These are phyloP conservation scores for Tulasnella sp. DNA, from an alignment of 768 basidiomycete genomes.

Conservation along the genomic window DNA sequence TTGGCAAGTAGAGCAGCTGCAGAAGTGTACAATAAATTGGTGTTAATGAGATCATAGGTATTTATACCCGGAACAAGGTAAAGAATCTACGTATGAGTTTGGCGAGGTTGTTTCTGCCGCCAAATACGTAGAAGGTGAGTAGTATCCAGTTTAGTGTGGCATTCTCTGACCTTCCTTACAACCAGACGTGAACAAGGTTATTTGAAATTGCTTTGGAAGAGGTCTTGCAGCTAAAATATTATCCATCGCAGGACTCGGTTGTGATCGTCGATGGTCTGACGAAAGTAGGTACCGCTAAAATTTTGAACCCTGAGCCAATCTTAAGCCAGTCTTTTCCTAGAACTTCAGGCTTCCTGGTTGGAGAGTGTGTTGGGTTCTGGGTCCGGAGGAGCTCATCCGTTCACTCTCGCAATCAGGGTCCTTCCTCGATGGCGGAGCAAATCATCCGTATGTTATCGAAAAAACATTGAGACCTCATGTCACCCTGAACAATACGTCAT, in stretches of 20 bases:
- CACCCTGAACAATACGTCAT: neutral
- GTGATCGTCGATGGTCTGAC: constrained; percentile 87
- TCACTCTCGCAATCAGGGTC: constrained; percentile 88
- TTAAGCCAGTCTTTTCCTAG: constrained; percentile 32
- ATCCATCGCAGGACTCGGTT: constrained; percentile 44
- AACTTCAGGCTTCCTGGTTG: constrained; percentile 94
- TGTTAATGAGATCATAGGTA: no score
- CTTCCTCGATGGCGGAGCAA: constrained; percentile 90
- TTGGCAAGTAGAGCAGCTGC: no score
- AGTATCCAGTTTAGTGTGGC: neutral
- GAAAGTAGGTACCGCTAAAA: constrained; percentile 40
- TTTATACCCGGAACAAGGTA: constrained; percentile 50
- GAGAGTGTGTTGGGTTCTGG: constrained; percentile 85
- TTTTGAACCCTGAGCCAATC: constrained; percentile 14
- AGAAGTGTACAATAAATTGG: no score
- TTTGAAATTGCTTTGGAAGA: constrained; percentile 17
- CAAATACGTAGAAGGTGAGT: constrained; percentile 48
- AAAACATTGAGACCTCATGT: neutral
- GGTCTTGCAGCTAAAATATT: neutral
- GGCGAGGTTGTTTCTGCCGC: constrained; percentile 76
- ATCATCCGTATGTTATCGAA: constrained; percentile 57
- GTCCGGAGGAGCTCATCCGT: constrained; percentile 75
- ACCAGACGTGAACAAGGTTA: constrained; percentile 58
- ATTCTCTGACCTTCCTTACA: neutral
- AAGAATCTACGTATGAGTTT: constrained; percentile 47